Conservation (phyloP, 768 basidiomycete species). For the Sarcomyxa edulis region DNA sequence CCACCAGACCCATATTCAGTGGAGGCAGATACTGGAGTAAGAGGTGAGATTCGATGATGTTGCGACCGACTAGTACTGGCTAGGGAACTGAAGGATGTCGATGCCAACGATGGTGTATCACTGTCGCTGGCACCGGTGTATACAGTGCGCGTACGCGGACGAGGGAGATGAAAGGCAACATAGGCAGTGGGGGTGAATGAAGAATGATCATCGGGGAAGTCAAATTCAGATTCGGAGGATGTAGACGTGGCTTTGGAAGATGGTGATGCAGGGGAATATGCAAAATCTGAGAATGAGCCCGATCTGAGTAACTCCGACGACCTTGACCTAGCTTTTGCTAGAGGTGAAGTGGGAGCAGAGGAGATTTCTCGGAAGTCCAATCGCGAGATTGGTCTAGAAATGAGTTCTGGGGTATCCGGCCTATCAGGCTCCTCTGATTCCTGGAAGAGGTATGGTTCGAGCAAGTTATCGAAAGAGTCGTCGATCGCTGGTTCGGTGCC, state of each 20-base stretch:
- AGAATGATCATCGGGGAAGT: neutral
- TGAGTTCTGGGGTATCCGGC: too few relatives aligned
- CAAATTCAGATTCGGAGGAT: slow-evolving; percentile 2
- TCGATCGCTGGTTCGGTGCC: neutral
- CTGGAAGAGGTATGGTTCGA: too few relatives aligned
- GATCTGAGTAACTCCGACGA: too few relatives aligned
- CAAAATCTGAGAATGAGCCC: too few relatives aligned
- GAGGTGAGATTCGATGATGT: slow-evolving; percentile 14
- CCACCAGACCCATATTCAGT: slow-evolving; percentile 12
- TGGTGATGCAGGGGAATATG: neutral
- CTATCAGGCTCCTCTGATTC: too few relatives aligned
- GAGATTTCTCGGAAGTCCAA: too few relatives aligned
- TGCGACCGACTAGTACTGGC: slow-evolving; percentile 22
- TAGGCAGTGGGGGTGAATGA: slow-evolving; percentile 4
- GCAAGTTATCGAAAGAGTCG: slow-evolving; percentile 5
- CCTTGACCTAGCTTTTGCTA: too few relatives aligned
- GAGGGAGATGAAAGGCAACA: slow-evolving; percentile 25
- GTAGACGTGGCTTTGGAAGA: neutral
- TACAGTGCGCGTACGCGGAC: slow-evolving; percentile 19
- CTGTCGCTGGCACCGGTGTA: slow-evolving; percentile 29
- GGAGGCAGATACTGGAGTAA: slow-evolving; percentile 26
- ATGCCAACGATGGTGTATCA: slow-evolving; percentile 45
- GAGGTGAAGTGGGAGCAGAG: too few relatives aligned
- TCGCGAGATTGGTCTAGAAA: too few relatives aligned
- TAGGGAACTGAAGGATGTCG: slow-evolving; percentile 31